Conservation (phyloP, 768 basidiomycete genomes). For the Termitomyces sp. region DNA sequence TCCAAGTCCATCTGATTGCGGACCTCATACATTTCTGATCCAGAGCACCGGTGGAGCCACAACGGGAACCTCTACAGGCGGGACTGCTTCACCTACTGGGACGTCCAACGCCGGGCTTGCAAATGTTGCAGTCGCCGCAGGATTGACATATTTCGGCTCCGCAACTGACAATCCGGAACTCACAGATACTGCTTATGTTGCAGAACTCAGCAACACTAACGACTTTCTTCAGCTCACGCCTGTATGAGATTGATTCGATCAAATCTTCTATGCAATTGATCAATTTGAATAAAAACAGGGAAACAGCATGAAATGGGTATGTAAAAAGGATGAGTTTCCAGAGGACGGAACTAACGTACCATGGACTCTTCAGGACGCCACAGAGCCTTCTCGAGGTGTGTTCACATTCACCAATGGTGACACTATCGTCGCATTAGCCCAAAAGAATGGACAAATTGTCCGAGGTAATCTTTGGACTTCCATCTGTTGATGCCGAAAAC, state of each 20-base stretch:
- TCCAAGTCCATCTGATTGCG: neutral
- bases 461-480: conserved; percentile 24
- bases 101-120: conserved; percentile 27
- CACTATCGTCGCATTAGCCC: conserved; percentile 36
- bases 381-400: conserved; percentile 39
- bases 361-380: conserved; percentile 34
- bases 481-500: neutral
- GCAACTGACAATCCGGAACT: conserved; percentile 47
- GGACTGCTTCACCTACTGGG: conserved; percentile 6
- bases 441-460: conserved; percentile 40
- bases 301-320: conserved; percentile 58
- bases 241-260: conserved; percentile 15
- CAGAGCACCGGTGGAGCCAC: conserved; percentile 5
- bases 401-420: conserved; percentile 46
- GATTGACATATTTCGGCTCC: conserved; percentile 44
- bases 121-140: conserved; percentile 43
- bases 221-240: conserved; percentile 46
- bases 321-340: neutral
- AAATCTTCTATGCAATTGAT: neutral
- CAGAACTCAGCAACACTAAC: conserved; percentile 30
- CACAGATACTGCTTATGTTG: conserved; percentile 34
- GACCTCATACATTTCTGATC: neutral
- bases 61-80: neutral
- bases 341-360: neutral
- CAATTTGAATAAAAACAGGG: conserved; percentile 17